Conservation (phyloP, 768 basidiomycete species). For the Calocybe cyanea region DNA sequence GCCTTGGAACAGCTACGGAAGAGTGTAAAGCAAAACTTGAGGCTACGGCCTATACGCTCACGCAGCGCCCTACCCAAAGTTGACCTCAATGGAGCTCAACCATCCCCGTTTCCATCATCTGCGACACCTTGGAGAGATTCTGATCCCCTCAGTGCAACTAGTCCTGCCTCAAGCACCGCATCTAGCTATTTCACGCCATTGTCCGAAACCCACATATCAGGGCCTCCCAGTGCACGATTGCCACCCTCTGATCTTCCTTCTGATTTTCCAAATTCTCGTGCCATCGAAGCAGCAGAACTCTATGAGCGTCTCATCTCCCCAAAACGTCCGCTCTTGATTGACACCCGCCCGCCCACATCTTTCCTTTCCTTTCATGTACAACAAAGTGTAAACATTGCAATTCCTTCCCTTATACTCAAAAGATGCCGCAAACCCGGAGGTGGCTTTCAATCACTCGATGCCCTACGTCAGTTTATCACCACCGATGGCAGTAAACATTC, state of each 20-base stretch:
- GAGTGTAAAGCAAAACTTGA: conserved; percentile 73
- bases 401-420: conserved; percentile 89
- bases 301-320: conserved; percentile 45
- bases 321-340: conserved; percentile 68
- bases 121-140: conserved; percentile 18
- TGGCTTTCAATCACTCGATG: conserved; percentile 61
- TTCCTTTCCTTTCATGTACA: conserved; percentile 64
- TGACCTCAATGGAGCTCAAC: conserved; percentile 24
- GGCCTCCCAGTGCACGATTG: conserved; percentile 25
- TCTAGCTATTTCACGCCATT: conserved; percentile 53
- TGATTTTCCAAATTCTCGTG: conserved; percentile 23
- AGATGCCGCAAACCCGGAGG: conserved; percentile 71
- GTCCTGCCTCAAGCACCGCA: conserved; percentile 41
- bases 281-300: conserved; percentile 45
- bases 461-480: conserved; percentile 77
- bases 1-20: conserved; percentile 65
- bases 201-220: conserved; percentile 25
- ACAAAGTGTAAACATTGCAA: conserved; percentile 78
- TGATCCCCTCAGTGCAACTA: conserved; percentile 36
- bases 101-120: conserved; percentile 22
- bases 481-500: conserved; percentile 66
- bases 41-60: conserved; percentile 72
- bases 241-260: conserved; percentile 19
- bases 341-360: conserved; percentile 69
- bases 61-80: conserved; percentile 48